Percentiles rank a stretch among this genome's conserved stretches.
Conservation (phyloP, 345 rosid genomes). For the Lepidium didymum region DNA sequence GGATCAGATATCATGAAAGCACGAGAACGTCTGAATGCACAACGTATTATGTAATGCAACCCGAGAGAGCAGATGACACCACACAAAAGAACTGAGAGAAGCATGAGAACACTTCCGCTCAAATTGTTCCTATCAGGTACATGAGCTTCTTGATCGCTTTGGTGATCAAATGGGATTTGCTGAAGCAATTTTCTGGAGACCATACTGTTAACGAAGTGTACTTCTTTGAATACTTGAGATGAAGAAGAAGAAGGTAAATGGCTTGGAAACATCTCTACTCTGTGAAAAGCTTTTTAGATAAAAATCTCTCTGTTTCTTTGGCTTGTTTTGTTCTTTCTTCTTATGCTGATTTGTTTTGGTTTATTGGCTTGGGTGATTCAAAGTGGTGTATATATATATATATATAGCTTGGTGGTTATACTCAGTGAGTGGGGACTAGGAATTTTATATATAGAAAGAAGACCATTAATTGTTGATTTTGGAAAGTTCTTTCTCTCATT, state of each 20-base stretch:
- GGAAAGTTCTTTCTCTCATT: constrained; percentile 10
- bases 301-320: neutral
- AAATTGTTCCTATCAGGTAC: constrained; percentile 24
- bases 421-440: constrained; percentile 9
- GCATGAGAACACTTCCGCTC: constrained; percentile 37
- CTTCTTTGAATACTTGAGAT: constrained; percentile 27
- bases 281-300: neutral
- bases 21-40: constrained; percentile 42
- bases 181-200: constrained; percentile 34
- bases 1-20: constrained; percentile 34
- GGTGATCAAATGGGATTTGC: constrained; percentile 27
- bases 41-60: constrained; percentile 44
- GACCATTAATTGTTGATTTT: constrained; percentile 13
- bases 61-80: constrained; percentile 46
- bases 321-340: neutral
- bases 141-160: constrained; percentile 8
- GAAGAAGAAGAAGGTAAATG: constrained; percentile 21
- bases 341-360: constrained; percentile 2
- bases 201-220: constrained; percentile 10
- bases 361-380: constrained; percentile 17
- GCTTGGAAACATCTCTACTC: constrained; percentile 16
- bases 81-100: constrained; percentile 44
- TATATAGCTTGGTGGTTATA: constrained; percentile 13
- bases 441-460: neutral
- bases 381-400: constrained; percentile 16